Evolutionary conservation across 495 filamentous ascomycete species (phyloP).

Genomic region (Neurospora sp.): DNA sequence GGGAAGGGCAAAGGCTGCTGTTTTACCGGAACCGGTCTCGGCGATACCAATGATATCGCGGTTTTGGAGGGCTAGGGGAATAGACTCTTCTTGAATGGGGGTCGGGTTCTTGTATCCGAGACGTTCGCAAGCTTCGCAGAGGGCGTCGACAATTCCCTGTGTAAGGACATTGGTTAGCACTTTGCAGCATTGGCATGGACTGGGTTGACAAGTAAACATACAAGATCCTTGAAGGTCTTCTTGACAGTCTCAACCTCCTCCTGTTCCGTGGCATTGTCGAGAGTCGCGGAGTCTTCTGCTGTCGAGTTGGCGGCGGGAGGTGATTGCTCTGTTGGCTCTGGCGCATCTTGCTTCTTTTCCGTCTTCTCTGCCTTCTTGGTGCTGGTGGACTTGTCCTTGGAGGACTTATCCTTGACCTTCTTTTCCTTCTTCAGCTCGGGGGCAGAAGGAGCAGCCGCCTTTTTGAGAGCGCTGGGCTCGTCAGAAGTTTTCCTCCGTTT

Average conservation of each 20-base stretch:
- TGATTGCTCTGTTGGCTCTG: slow-evolving; percentile 4
- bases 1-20: slow-evolving; percentile 78
- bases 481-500: slow-evolving; percentile 20
- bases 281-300: slow-evolving; percentile 2
- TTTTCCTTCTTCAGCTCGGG: slow-evolving; percentile 1
- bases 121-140: slow-evolving; percentile 75
- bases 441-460: not conserved
- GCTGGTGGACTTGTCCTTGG: not conserved
- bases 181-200: not conserved
- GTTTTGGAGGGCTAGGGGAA: slow-evolving; percentile 70
- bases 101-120: slow-evolving; percentile 80
- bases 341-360: not conserved
- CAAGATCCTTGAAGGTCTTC: slow-evolving; percentile 71
- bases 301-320: not conserved
- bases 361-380: slow-evolving; percentile 1
- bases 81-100: slow-evolving; percentile 64
- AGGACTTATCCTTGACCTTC: not conserved
- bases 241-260: slow-evolving; percentile 18
- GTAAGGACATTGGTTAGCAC: not conserved
- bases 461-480: not conserved
- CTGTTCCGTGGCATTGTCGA: slow-evolving; percentile 12
- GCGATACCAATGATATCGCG: slow-evolving; percentile 88
- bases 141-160: slow-evolving; percentile 67
- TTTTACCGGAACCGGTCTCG: slow-evolving; percentile 93
- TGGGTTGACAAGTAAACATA: not conserved